Percentiles rank a stretch among this genome's conserved stretches.
phyloP scores from a whole-genome alignment of 345 rosid species.

The Erysimum cheiranthoides region DNA sequence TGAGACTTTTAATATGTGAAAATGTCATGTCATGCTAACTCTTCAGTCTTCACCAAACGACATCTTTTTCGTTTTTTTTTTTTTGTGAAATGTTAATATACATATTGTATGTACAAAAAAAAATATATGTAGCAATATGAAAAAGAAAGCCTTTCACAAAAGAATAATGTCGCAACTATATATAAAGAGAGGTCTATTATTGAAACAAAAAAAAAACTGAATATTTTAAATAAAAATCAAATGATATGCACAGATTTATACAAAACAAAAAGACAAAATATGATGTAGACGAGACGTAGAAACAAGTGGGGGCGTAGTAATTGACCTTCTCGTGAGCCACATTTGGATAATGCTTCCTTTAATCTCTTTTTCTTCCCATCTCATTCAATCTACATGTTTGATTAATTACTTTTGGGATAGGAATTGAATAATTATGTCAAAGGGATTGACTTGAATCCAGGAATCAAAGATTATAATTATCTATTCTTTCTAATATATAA shows the following conservation, averaged over 20 bases:
- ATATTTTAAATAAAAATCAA: background rate
- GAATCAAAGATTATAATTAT: background rate
- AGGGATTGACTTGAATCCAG: conserved; percentile 21
- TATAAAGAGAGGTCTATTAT: conserved; percentile 32
- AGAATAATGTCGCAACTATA: conserved; percentile 28
- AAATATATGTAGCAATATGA: background rate
- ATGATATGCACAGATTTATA: conserved; percentile 39
- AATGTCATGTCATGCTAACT: conserved; percentile 36
- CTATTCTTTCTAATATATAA: background rate
- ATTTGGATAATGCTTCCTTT: conserved; percentile 40
- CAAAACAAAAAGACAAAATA: conserved; percentile 33
- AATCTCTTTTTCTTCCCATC: conserved; percentile 35
- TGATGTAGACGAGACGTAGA: conserved; percentile 48
- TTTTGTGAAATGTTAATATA: conserved; percentile 25
- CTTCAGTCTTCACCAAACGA: conserved; percentile 37
- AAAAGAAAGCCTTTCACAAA: background rate
- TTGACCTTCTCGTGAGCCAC: conserved; percentile 46
- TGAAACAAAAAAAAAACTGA: background rate
- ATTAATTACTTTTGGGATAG: conserved; percentile 34
- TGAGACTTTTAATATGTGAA: conserved; percentile 30
- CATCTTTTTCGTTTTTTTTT: conserved; percentile 16
- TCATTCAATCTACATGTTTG: conserved; percentile 36
- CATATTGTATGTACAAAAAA: background rate
- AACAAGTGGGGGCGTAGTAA: conserved; percentile 46
- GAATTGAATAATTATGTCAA: conserved; percentile 27